Conservation (phyloP, 2,329 filamentous ascomycete genomes). For the Hypoxylon sp. region DNA sequence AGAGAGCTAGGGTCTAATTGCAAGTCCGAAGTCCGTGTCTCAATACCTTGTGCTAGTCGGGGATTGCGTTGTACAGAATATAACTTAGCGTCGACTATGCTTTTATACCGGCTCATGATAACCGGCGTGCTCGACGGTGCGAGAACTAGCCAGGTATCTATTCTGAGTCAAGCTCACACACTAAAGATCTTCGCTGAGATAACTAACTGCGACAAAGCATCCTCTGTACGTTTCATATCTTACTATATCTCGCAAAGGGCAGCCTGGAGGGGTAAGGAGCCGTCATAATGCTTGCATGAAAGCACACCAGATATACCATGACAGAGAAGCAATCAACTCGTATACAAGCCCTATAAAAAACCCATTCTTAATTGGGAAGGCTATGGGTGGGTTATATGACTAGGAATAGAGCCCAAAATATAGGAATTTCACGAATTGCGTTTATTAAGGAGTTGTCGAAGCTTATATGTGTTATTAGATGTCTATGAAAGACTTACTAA, state of each 20-base stretch:
- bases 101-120: neutral
- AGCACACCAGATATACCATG: neutral
- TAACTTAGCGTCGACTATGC: neutral
- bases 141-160: neutral
- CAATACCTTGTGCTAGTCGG: neutral
- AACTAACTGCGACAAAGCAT: neutral
- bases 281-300: neutral
- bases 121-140: neutral
- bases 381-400: neutral
- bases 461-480: no score
- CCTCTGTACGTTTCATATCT: neutral
- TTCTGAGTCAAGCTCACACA: neutral
- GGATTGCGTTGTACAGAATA: no score
- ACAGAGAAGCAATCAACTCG: neutral
- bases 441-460: neutral
- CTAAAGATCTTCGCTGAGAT: neutral
- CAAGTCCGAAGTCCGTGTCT: neutral
- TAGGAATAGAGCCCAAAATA: neutral
- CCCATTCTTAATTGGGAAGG: neutral
- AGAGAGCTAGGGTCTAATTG: conserved; percentile 9
- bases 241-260: neutral
- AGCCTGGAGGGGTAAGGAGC: neutral
- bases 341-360: neutral
- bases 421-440: no score
- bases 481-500: no score